Evolutionary conservation across 345 rosid genomes (phyloP), one percentile per base, ranked within the genome.

Genomic region (Noccaea bulbosa): DNA sequence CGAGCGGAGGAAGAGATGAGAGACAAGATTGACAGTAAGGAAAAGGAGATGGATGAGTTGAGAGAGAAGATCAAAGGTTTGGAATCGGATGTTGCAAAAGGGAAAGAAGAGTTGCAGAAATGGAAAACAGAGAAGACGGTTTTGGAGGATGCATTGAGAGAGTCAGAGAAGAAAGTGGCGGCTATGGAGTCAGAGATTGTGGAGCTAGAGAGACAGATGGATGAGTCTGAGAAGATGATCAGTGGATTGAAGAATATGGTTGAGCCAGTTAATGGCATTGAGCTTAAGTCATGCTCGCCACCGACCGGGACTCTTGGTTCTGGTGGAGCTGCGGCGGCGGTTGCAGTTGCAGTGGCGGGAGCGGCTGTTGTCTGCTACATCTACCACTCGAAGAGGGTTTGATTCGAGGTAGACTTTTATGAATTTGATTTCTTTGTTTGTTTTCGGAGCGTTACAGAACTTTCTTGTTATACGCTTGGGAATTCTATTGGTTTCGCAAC

Each of bases 1-100:
- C 65, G 86, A 67, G 68, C 76, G 9, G 96, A 87, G 82, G 88
- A 79, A 77, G 96, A 86, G 60, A 81, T 81, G 86, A 81, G 81
- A 51, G 94, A 80, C 9, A 83, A 45, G 62, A 22, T 86, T 5
- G 81, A 27, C 3, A 87, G 65, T 69, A 88, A 83, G 64, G 93
- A 86, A 39, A 82, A 63, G 61, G 85, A 81, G 75, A 11, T 88
- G 1, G 27, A 15, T 45, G 80, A 38, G 2, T 77, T 77, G 49
- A 81, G 69, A 79, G 73, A 69, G 77, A 80, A 77, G 68, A 55
- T 83, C 0, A 80, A 75, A 40, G 76, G 65, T 17, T 69, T 87
- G 77, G 88, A 83, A 80, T 48, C 75, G 0, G 75, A 58, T 71
- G 61, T 81, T 2, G 77, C 7, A 0, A 54, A 62, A 55, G 73